Percentiles rank a stretch among this genome's conserved stretches.
These are phyloP conservation scores for Blastocystis sp. DNA, from an alignment of 352 stramenopile species.

Conservation along the genomic window DNA sequence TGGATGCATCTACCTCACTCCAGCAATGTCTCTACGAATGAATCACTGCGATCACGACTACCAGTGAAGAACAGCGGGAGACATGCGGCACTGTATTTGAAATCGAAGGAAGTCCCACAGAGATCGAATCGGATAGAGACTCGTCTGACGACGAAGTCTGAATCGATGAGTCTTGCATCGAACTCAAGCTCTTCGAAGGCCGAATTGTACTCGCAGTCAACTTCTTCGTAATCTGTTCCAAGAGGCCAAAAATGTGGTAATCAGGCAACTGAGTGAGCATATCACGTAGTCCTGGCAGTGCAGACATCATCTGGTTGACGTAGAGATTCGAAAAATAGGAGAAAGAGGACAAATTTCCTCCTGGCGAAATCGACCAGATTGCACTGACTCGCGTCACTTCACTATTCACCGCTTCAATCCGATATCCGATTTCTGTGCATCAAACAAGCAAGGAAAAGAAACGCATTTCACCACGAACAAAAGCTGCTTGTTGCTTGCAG, in stretches of 20 bases:
- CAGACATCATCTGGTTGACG: background rate
- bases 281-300: background rate
- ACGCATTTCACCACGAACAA: background rate
- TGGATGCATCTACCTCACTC: slow-evolving; percentile 24
- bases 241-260: background rate
- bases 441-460: background rate
- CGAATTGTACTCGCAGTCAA: background rate
- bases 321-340: background rate
- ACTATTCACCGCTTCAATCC: background rate
- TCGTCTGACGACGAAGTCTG: background rate
- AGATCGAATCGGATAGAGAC: background rate
- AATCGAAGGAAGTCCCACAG: background rate
- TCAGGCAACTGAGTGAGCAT: slow-evolving; percentile 14
- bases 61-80: background rate
- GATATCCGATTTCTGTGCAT: background rate
- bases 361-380: background rate
- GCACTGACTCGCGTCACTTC: background rate
- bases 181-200: background rate
- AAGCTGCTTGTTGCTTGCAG: too few relatives aligned
- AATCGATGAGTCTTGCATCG: background rate
- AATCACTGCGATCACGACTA: background rate
- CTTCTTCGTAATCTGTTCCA: background rate
- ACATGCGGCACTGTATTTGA: background rate
- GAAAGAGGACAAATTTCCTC: background rate
- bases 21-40: slow-evolving; percentile 11